Evolutionary conservation across 768 basidiomycete species (phyloP).

Genomic region (Leccinum uliginosum): DNA sequence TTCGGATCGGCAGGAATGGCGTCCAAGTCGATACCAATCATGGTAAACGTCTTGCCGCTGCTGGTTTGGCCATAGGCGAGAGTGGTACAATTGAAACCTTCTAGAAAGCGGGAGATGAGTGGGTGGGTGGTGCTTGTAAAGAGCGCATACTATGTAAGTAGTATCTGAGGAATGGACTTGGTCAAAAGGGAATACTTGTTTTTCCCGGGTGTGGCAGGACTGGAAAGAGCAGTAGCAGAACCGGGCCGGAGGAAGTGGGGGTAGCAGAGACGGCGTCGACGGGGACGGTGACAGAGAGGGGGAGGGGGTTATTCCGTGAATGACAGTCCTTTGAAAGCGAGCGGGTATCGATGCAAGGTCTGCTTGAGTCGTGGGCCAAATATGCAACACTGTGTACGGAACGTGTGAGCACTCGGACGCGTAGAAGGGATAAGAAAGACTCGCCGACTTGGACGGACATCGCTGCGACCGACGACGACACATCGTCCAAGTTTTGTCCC

Average conservation of each 20-base stretch:
- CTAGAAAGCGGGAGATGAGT: conserved; percentile 80
- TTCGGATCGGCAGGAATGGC: conserved; percentile 76
- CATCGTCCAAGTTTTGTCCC: too few relatives aligned
- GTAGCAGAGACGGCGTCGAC: conserved; percentile 67
- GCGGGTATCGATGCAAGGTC: conserved; percentile 84
- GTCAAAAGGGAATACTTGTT: conserved; percentile 88
- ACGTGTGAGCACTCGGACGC: conserved; percentile 2
- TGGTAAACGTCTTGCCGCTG: conserved; percentile 61
- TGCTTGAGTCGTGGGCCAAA: conserved; percentile 81
- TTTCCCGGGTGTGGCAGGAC: conserved; percentile 57
- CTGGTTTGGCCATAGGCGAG: conserved; percentile 34
- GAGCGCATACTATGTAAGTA: conserved; percentile 79
- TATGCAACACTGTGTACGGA: conserved; percentile 67
- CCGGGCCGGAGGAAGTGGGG: conserved; percentile 47
- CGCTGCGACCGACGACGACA: conserved; percentile 52
- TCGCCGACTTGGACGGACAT: conserved; percentile 93
- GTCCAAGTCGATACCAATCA: conserved; percentile 94
- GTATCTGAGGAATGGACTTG: conserved; percentile 86
- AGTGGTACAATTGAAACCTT: conserved; percentile 92
- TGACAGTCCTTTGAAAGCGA: conserved; percentile 92
- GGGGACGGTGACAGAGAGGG: too few relatives aligned
- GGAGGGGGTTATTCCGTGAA: conserved; percentile 72
- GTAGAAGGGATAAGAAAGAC: conserved; percentile 28
- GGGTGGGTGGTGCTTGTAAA: conserved; percentile 83
- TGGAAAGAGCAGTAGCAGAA: conserved; percentile 43